Evolutionary conservation across 768 basidiomycete genomes (phyloP).

Genomic region (Lentinula raphanica): DNA sequence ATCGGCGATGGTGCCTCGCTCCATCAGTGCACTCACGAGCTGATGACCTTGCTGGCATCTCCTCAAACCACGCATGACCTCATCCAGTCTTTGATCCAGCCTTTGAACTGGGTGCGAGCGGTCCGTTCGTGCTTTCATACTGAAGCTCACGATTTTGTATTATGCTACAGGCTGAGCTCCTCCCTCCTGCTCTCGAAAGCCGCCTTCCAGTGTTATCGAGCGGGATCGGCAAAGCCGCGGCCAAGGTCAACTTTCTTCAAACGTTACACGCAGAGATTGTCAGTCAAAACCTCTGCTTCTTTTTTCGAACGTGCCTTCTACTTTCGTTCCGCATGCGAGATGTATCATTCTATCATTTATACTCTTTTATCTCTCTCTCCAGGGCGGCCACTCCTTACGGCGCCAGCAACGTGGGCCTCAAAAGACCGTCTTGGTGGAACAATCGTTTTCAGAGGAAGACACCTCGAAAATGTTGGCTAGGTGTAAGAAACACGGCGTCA

Average conservation of each 20-base stretch:
- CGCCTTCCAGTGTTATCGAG: conserved; percentile 17
- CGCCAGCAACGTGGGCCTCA: conserved; percentile 31
- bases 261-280: conserved; percentile 43
- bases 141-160: background rate
- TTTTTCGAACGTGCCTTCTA: too few species aligned
- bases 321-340: background rate
- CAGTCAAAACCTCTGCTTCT: conserved; percentile 8
- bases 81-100: conserved; percentile 10
- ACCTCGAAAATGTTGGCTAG: conserved; percentile 45
- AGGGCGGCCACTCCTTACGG: conserved; percentile 56
- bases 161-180: conserved; percentile 10
- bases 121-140: background rate
- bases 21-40: conserved; percentile 60
- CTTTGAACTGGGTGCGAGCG: conserved; percentile 17
- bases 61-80: conserved; percentile 18
- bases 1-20: conserved; percentile 66
- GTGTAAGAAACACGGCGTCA: conserved; percentile 57
- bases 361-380: background rate
- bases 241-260: conserved; percentile 43
- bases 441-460: conserved; percentile 20
- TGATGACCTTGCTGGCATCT: conserved; percentile 39
- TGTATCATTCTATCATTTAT: background rate
- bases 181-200: conserved; percentile 24
- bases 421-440: conserved; percentile 28
- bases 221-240: conserved; percentile 29